These are phyloP conservation scores for Mollisia scopiformis DNA, from an alignment of 2,329 filamentous ascomycete genomes.

Conservation along the genomic window DNA sequence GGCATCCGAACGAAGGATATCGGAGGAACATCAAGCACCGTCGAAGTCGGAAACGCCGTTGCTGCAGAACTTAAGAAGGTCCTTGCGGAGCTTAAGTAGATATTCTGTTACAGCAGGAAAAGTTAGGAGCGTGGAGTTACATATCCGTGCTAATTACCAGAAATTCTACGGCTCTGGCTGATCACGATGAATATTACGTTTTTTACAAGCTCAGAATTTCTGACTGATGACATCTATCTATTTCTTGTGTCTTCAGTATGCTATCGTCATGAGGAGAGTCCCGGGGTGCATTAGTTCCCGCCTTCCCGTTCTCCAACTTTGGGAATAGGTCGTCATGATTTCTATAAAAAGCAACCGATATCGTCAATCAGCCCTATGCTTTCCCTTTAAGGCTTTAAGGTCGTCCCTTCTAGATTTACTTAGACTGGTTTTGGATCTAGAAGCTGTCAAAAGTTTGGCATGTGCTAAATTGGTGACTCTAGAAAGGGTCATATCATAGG, in stretches of 20 bases:
- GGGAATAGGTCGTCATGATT: neutral
- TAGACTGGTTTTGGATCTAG: too few species aligned
- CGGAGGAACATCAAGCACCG: conserved; percentile 74
- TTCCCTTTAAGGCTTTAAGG: neutral
- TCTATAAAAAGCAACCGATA: neutral
- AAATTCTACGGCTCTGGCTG: neutral
- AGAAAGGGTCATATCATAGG: neutral
- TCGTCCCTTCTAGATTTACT: too few species aligned
- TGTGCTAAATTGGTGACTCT: neutral
- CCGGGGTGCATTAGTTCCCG: neutral
- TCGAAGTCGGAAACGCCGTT: conserved; percentile 82
- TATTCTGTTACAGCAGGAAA: neutral
- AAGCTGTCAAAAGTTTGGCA: neutral
- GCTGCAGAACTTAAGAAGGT: conserved; percentile 73
- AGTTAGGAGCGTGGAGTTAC: neutral
- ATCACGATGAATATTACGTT: neutral
- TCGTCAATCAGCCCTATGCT: neutral
- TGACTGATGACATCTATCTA: too few species aligned
- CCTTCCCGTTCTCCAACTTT: neutral
- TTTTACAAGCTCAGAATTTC: neutral
- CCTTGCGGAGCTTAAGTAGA: conserved; percentile 43
- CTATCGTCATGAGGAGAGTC: neutral
- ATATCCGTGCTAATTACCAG: neutral
- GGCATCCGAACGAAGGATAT: conserved; percentile 84
- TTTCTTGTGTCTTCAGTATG: neutral